Base-by-base conservation (phyloP, 2,329 filamentous ascomycete genomes). In the Hypoxylon sp. region DNA sequence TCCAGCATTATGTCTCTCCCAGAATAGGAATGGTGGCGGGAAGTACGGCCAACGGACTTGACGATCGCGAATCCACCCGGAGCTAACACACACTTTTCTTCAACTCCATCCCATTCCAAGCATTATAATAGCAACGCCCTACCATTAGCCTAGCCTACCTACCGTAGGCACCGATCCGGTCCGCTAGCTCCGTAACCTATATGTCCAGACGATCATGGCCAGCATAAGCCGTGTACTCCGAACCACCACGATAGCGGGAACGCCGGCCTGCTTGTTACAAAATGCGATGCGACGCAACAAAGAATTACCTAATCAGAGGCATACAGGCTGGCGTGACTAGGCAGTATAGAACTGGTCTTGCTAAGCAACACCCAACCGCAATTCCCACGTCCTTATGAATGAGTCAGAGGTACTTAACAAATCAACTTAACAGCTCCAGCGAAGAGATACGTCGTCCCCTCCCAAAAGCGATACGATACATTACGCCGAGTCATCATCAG, bases 211-310 rank as follows among this genome's bases (percentile, higher is more conserved):
- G 22, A 26, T 46, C 43, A 46, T n/a, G 41, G 19, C 19, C 43
- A 46, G 43, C 43, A 26, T 46, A 46, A 26, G 20, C 43, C 43
- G 43, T 13, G 22, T 17, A 26, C 43, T 46, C 43, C 43, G 43
- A 46, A 26, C 20, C 43, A 26, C 10, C 20, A 26, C 24, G 43
- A n/a, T 46, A 10, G 22, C 22, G 43, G 43, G 11, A 46, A 15
- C 20, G 43, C 43, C 43, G 43, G 43, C 20, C 20, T 43, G 11
- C 39, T 24, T 26, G 20, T 24, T 24, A 24, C 5, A n/a, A 26
- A 46, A 46, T 26, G 11, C 19, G 11, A 15, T 13, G 15, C 17
- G 37, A 41, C 37, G 37, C 37, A 41, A 41, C 13, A n/a, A 15
- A 15, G 15, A 6, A 6, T 5, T 41, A 41, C 37, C n/a, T 41